Percentiles rank a stretch among this genome's conserved stretches.
Evolutionary conservation across 495 filamentous ascomycete species (phyloP).

Genomic region (Trichoderma orchidacearum): DNA sequence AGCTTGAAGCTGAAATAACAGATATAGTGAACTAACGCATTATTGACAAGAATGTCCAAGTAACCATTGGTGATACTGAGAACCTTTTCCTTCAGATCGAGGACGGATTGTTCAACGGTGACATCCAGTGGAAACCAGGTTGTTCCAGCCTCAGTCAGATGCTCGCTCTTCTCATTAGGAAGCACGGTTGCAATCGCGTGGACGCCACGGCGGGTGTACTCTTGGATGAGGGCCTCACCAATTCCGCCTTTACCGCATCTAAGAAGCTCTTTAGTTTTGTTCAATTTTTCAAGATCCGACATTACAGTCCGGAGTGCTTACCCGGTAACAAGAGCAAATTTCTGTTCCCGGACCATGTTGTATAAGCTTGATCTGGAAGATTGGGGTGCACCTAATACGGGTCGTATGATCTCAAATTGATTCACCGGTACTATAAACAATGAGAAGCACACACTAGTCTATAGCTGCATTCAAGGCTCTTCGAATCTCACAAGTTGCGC

Average conservation of each 20-base stretch:
- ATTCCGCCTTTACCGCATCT: slow-evolving; percentile 15
- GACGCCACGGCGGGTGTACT: slow-evolving; percentile 3
- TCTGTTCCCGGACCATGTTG: background rate
- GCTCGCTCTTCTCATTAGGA: slow-evolving; percentile 8
- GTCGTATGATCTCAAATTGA: too few species aligned
- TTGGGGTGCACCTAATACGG: too few species aligned
- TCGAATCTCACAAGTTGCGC: too few species aligned
- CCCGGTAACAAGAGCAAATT: background rate
- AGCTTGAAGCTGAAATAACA: background rate
- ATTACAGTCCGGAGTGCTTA: background rate
- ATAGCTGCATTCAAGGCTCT: too few species aligned
- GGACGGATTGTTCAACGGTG: slow-evolving; percentile 8
- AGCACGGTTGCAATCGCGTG: slow-evolving; percentile 11
- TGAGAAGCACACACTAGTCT: too few species aligned
- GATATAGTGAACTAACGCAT: slow-evolving; percentile 10
- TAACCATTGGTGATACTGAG: slow-evolving; percentile 6
- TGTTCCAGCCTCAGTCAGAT: slow-evolving; percentile 8
- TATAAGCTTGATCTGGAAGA: background rate
- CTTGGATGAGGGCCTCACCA: slow-evolving; percentile 10
- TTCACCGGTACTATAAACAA: too few species aligned
- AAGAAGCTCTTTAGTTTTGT: background rate
- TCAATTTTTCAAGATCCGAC: background rate
- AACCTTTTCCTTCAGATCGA: slow-evolving; percentile 3
- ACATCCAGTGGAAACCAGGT: slow-evolving; percentile 10
- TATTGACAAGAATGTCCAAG: slow-evolving; percentile 14